These are phyloP conservation scores for Phytophthora parvispora DNA, from an alignment of 352 stramenopile species.

Conservation along the genomic window DNA sequence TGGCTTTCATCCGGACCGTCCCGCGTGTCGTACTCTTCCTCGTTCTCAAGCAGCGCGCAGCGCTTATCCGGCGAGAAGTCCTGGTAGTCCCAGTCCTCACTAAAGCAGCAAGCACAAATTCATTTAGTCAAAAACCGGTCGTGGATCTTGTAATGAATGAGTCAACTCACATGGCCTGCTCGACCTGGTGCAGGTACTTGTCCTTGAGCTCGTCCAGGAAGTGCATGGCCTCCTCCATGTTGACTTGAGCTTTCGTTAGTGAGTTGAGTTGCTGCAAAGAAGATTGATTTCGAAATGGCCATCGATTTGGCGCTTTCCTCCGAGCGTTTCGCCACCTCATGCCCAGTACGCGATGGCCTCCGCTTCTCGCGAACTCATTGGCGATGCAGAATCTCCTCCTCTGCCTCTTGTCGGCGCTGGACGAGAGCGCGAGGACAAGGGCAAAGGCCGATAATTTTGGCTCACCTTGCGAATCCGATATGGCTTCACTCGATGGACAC, in stretches of 20 bases:
- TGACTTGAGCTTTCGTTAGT: neutral
- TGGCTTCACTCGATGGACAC: slow-evolving; percentile 17
- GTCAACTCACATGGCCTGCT: slow-evolving; percentile 59
- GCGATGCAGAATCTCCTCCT: slow-evolving; percentile 2
- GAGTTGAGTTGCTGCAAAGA: slow-evolving; percentile 14
- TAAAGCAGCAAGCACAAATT: slow-evolving; percentile 13
- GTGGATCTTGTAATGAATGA: neutral
- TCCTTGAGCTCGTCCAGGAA: slow-evolving; percentile 69
- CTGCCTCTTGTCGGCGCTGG: slow-evolving; percentile 15
- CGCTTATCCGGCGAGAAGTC: slow-evolving; percentile 76
- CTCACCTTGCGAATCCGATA: slow-evolving; percentile 38
- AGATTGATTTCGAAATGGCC: slow-evolving; percentile 27
- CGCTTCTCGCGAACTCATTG: neutral
- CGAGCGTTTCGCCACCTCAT: slow-evolving; percentile 3
- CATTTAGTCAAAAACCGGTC: neutral
- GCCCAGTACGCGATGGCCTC: slow-evolving; percentile 16
- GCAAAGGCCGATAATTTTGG: slow-evolving; percentile 24
- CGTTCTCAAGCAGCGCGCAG: slow-evolving; percentile 64
- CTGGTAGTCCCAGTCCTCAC: slow-evolving; percentile 81
- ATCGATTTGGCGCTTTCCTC: neutral
- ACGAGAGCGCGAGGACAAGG: slow-evolving; percentile 17
- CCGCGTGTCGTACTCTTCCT: slow-evolving; percentile 46
- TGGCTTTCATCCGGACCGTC: slow-evolving; percentile 52
- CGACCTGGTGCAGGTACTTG: slow-evolving; percentile 68
- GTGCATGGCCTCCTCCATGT: slow-evolving; percentile 50